Evolutionary conservation across 129 eudicot species (phyloP).

Genomic region (Helianthus tuberosus): DNA sequence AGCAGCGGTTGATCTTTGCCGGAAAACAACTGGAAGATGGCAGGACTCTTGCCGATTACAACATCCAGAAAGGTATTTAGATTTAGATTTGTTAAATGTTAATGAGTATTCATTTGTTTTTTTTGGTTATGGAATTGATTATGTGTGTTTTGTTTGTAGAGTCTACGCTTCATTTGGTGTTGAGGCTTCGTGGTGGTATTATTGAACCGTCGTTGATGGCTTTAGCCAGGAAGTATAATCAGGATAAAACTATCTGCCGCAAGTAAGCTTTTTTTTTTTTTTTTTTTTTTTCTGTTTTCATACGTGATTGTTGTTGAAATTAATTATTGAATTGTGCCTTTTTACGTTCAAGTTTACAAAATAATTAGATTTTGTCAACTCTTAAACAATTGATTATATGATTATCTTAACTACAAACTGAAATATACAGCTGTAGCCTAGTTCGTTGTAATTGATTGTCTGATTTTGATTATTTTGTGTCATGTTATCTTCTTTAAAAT

Average conservation of each 20-base stretch:
- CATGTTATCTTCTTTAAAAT: too few relatives aligned
- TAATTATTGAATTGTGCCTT: background rate
- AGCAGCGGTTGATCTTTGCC: conserved; percentile 57
- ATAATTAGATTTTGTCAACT: too few relatives aligned
- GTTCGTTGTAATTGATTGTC: background rate
- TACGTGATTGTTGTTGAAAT: background rate
- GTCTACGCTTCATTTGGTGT: conserved; percentile 66
- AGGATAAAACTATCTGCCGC: conserved; percentile 71
- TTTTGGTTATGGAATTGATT: background rate
- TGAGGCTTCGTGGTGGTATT: conserved; percentile 73
- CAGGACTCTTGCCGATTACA: conserved; percentile 67
- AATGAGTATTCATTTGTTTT: background rate
- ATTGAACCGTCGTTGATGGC: conserved; percentile 74
- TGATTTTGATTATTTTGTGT: background rate
- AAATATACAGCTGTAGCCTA: background rate
- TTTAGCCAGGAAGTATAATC: conserved; percentile 62
- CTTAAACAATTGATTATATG: background rate
- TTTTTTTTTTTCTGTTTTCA: background rate
- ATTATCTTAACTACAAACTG: background rate
- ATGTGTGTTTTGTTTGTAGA: conserved; percentile 26
- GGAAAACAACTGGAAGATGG: conserved; percentile 72
- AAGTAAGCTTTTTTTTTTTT: conserved; percentile 35
- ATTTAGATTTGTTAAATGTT: background rate
- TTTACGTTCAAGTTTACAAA: too few relatives aligned
- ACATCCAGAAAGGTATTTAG: conserved; percentile 55